Evolutionary conservation across 73 alveolate genomes (phyloP).

Genomic region (Paramecium bursaria): DNA sequence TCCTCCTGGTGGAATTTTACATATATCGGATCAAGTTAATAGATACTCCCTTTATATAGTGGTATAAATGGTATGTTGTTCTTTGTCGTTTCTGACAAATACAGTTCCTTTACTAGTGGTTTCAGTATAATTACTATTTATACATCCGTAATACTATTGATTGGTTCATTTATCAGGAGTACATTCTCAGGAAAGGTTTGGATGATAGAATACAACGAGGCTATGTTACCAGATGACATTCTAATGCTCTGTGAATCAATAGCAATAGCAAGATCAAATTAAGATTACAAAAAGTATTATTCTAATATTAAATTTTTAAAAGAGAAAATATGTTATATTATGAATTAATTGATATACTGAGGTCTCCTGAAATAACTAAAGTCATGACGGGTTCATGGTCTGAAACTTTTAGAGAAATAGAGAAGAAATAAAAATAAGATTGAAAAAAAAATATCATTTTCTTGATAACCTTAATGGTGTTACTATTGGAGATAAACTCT

Average conservation of each 20-base stretch:
- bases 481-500: not conserved
- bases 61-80: slow-evolving; percentile 77
- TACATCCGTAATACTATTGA: slow-evolving; percentile 84
- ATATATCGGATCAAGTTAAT: slow-evolving; percentile 16
- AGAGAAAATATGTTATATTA: slow-evolving; percentile 95
- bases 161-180: slow-evolving; percentile 79
- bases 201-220: slow-evolving; percentile 81
- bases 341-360: slow-evolving; percentile 92
- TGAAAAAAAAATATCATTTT: too few species aligned
- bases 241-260: slow-evolving; percentile 93
- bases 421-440: slow-evolving; percentile 30
- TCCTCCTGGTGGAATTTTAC: slow-evolving; percentile 61
- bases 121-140: slow-evolving; percentile 88
- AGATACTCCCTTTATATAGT: not conserved
- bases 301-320: not conserved
- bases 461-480: too few species aligned
- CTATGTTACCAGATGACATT: slow-evolving; percentile 92
- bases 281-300: slow-evolving; percentile 76
- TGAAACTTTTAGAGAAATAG: not conserved
- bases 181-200: slow-evolving; percentile 74
- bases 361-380: slow-evolving; percentile 96
- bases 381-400: slow-evolving; percentile 88
- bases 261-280: slow-evolving; percentile 85
- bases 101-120: slow-evolving; percentile 79
- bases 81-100: slow-evolving; percentile 82